Evolutionary conservation across 441 rosid species (phyloP).

Genomic region (Sinapis alba): DNA sequence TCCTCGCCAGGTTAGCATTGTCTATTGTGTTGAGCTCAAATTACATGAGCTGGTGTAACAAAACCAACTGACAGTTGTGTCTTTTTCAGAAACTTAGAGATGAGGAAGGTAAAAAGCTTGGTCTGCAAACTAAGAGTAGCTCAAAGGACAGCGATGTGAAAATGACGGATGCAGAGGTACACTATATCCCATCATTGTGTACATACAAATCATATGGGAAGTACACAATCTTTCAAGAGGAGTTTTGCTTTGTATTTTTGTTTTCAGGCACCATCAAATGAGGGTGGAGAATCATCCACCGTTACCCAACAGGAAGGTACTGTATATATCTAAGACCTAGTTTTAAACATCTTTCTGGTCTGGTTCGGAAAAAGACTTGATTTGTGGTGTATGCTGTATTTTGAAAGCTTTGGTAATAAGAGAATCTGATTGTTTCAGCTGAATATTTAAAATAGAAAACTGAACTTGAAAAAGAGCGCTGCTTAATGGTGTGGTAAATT

Average conservation of each 20-base stretch:
- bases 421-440: too few relatives aligned
- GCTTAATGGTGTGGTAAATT: neutral
- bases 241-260: conserved; percentile 3
- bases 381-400: neutral
- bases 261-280: conserved; percentile 67
- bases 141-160: conserved; percentile 70
- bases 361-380: neutral
- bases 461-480: neutral
- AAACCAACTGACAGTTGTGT: conserved; percentile 7
- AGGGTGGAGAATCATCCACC: conserved; percentile 59
- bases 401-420: too few relatives aligned
- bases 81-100: conserved; percentile 71
- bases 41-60: neutral
- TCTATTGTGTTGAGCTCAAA: conserved; percentile 8
- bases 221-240: neutral
- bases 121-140: conserved; percentile 59
- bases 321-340: conserved; percentile 6
- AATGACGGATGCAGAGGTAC: conserved; percentile 81
- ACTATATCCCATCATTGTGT: neutral
- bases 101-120: conserved; percentile 87
- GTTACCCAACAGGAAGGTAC: conserved; percentile 59
- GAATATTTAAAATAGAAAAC: too few relatives aligned
- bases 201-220: neutral
- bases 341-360: conserved; percentile 10
- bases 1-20: conserved; percentile 76